A percentile compares a stretch with the other conserved stretches of the same genome.
Conservation (phyloP, 345 rosid species). For the Theobroma cacao region DNA sequence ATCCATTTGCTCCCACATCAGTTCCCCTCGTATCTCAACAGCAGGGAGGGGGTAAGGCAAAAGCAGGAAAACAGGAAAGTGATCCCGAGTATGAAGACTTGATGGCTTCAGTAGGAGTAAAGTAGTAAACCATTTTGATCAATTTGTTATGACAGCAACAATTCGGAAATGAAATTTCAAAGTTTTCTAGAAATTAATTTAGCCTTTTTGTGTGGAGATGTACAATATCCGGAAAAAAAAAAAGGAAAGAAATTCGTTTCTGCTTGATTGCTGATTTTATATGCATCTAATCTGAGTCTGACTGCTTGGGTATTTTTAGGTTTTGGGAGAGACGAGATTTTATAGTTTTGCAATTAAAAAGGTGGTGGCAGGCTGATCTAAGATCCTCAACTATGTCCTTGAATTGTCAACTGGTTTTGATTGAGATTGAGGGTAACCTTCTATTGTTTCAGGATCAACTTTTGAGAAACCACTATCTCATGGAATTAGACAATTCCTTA, state of each 20-base stretch:
- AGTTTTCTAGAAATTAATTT: not conserved
- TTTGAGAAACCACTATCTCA: too few species aligned
- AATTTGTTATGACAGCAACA: not conserved
- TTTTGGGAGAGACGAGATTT: not conserved
- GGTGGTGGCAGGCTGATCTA: too few species aligned
- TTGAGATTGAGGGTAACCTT: too few species aligned
- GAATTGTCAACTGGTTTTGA: too few species aligned
- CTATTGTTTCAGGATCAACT: too few species aligned
- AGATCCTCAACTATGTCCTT: too few species aligned
- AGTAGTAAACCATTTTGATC: conserved; percentile 19
- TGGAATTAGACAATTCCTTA: too few species aligned
- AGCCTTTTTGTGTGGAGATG: not conserved
- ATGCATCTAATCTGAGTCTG: not conserved
- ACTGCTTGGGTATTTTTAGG: not conserved
- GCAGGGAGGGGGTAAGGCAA: conserved; percentile 29
- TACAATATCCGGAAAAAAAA: not conserved
- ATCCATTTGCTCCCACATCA: conserved; percentile 84
- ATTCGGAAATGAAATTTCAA: not conserved
- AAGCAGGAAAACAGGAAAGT: conserved; percentile 40
- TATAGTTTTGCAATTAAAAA: too few species aligned
- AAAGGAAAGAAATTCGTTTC: not conserved
- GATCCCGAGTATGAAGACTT: conserved; percentile 70
- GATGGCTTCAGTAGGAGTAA: conserved; percentile 70
- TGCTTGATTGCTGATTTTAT: not conserved
- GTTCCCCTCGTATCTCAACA: conserved; percentile 36